Percentiles rank a stretch among this genome's conserved stretches.
These are phyloP conservation scores for Colletotrichum sansevieriae DNA, from an alignment of 2,329 filamentous ascomycete species.

Conservation along the genomic window DNA sequence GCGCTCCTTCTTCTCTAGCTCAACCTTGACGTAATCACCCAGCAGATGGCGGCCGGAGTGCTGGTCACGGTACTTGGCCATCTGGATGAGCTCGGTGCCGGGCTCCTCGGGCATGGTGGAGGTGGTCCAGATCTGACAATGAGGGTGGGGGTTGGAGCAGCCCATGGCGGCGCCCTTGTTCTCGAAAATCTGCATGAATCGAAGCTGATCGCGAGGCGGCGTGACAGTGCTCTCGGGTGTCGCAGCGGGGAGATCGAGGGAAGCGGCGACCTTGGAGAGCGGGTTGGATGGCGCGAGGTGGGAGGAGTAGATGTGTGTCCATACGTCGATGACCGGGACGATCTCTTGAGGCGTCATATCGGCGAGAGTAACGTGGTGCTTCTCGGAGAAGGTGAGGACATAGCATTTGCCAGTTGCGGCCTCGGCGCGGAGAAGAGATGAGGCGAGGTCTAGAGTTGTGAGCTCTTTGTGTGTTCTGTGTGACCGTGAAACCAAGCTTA, in stretches of 20 bases:
- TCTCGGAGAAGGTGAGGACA: conserved; percentile 92
- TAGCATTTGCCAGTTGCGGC: conserved; percentile 96
- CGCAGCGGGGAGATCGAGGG: conserved; percentile 56
- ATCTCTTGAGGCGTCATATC: conserved; percentile 86
- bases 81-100: conserved; percentile 79
- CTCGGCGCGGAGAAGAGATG: conserved; percentile 83
- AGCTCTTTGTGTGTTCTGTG: not conserved
- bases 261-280: conserved; percentile 60
- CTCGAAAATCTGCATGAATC: conserved; percentile 99
- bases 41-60: conserved; percentile 83
- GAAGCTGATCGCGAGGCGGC: conserved; percentile 80
- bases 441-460: conserved; percentile 71
- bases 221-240: conserved; percentile 54
- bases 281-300: conserved; percentile 82
- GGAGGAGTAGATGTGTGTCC: conserved; percentile 89
- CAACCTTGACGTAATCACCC: conserved; percentile 87
- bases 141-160: conserved; percentile 97
- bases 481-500: not conserved
- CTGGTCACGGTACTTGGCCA: conserved; percentile 81
- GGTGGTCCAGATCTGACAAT: conserved; percentile 97
- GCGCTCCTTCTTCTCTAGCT: conserved; percentile 84
- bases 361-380: conserved; percentile 91
- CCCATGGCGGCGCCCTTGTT: conserved; percentile 99
- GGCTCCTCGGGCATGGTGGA: conserved; percentile 93
- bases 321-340: conserved; percentile 85